Evolutionary conservation across 805 yeast species (phyloP), one percentile per base, ranked within the genome.

Genomic region (Maudiozyma saulgeensis): DNA sequence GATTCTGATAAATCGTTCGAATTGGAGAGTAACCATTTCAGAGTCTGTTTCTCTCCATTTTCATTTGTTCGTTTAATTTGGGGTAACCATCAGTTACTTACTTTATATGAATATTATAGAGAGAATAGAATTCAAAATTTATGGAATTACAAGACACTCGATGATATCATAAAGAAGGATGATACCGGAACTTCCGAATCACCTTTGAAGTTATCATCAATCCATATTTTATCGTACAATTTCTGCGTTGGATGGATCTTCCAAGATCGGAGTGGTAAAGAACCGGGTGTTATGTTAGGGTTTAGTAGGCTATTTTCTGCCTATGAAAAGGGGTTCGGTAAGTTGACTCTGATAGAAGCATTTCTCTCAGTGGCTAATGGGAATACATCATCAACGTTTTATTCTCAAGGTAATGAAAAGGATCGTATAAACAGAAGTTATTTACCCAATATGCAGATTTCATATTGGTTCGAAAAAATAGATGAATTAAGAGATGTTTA

Each of bases 241-340:
- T 71, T 85, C 51, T 84, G 95, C 53, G 51, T 84, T 34, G 95
- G 96, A 0, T 87, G 96, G 89, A 61, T 84, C 4, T 84, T 84
- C 60, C 81, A 77, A n/a, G 61, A 59, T 15, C 58, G 59, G 6
- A 63, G 63, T 5, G 60, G 63, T 1, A 52, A 59, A 1, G 73
- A 72, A 21, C 88, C 88, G 0, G 96, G 96, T 11, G 59, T 87
- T n/a, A 81, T 85, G 38, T 52, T 80, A 31, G 97, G 97, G 0
- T 87, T 84, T 49, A 87, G 86, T 54, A 69, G 81, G 16, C 77
- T 87, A 19, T 84, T 81, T 53, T 80, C 87, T 1, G 77, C 81
- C 0, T 75, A 82, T 21, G 82, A 81, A 43, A 76, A 77, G 16
- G 71, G 71, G 8, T 65, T 78, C 40, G 95, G 95, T 2, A 81